phyloP scores from a whole-genome alignment of 2,329 filamentous ascomycete genomes.

The Dendryphion nanum region DNA sequence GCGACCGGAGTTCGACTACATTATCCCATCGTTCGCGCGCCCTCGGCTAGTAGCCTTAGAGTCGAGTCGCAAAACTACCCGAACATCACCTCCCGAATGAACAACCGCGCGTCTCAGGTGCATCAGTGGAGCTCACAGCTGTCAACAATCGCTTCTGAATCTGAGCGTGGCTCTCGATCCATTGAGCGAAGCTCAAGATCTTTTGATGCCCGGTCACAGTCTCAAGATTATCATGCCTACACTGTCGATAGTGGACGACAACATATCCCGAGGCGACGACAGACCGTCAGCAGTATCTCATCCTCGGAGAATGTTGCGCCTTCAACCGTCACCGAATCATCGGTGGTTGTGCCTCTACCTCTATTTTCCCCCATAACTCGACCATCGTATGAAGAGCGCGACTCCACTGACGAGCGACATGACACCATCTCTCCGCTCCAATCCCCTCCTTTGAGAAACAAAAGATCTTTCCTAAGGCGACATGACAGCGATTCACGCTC shows the following conservation, averaged over 20 bases:
- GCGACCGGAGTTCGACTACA: slow-evolving; percentile 35
- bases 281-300: slow-evolving; percentile 34
- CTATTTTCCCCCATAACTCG: slow-evolving; percentile 32
- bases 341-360: slow-evolving; percentile 35
- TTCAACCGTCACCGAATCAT: slow-evolving; percentile 25
- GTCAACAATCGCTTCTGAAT: slow-evolving; percentile 38
- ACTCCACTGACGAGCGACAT: slow-evolving; percentile 34
- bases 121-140: slow-evolving; percentile 42
- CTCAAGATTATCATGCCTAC: slow-evolving; percentile 29
- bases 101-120: slow-evolving; percentile 30
- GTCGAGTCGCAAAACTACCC: slow-evolving; percentile 33
- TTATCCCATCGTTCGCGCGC: slow-evolving; percentile 36
- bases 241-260: slow-evolving; percentile 18
- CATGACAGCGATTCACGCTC: slow-evolving; percentile 33
- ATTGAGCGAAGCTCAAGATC: slow-evolving; percentile 31
- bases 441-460: slow-evolving; percentile 36
- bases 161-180: slow-evolving; percentile 36
- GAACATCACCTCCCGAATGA: slow-evolving; percentile 40
- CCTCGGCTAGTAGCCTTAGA: slow-evolving; percentile 36
- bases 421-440: slow-evolving; percentile 41
- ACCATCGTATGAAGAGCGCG: slow-evolving; percentile 26
- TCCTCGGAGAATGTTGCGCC: slow-evolving; percentile 34
- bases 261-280: slow-evolving; percentile 25
- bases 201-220: slow-evolving; percentile 29
- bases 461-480: slow-evolving; percentile 37